These are phyloP conservation scores for Populus tomentosa DNA, from an alignment of 441 rosid species.

Conservation along the genomic window DNA sequence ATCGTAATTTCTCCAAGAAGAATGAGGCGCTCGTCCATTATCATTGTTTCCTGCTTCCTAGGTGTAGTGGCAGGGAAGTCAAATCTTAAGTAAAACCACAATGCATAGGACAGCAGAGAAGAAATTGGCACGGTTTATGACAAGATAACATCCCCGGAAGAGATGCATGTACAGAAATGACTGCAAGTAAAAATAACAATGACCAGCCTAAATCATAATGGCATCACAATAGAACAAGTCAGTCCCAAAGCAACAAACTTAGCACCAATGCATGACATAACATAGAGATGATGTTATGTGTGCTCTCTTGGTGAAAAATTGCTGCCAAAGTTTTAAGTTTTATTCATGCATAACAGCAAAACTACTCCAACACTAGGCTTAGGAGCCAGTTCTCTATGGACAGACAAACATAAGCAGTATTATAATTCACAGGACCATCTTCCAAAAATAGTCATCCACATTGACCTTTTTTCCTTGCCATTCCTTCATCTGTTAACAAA, in stretches of 20 bases:
- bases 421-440: background rate
- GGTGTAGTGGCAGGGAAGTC: constrained; percentile 13
- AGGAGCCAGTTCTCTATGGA: background rate
- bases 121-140: background rate
- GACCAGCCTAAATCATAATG: background rate
- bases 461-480: background rate
- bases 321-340: background rate
- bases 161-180: background rate
- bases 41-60: constrained; percentile 94
- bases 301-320: background rate
- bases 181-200: background rate
- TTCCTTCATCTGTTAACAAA: background rate
- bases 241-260: background rate
- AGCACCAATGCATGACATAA: background rate
- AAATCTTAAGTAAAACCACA: background rate
- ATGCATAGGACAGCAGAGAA: background rate
- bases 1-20: constrained; percentile 97
- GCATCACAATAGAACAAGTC: background rate
- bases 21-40: constrained; percentile 93
- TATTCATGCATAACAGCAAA: background rate
- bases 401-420: background rate
- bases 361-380: background rate
- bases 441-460: background rate
- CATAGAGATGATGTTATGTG: background rate
- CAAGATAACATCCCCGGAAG: background rate